Percentiles rank a stretch among this genome's conserved stretches.
Evolutionary conservation across 2,329 filamentous ascomycete species (phyloP).

Genomic region (Penicillium sp.): DNA sequence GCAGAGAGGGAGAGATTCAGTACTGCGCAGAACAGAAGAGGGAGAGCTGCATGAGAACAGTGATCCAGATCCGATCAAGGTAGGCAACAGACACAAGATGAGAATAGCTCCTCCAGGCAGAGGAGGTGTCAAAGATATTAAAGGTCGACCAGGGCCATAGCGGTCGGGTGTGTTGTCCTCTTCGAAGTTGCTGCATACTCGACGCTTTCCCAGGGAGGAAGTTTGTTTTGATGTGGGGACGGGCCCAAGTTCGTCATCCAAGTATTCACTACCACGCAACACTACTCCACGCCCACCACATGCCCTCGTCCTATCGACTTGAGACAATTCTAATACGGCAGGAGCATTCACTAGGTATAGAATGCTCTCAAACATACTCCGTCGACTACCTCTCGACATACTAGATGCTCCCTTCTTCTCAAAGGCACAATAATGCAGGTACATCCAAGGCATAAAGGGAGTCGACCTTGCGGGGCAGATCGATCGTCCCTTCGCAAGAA

Average conservation of each 20-base stretch:
- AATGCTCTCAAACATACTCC: not conserved
- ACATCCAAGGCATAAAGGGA: constrained; percentile 14
- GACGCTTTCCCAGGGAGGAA: constrained; percentile 27
- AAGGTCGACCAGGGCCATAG: not conserved
- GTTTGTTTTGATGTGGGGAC: constrained; percentile 25
- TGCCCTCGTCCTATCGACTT: not conserved
- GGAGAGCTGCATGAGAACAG: constrained; percentile 8
- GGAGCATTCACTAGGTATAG: not conserved
- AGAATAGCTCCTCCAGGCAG: not conserved
- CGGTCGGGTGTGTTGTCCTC: not conserved
- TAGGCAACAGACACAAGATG: not conserved
- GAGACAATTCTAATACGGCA: not conserved
- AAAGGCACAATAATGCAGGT: constrained; percentile 3
- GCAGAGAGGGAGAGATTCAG: constrained; percentile 3
- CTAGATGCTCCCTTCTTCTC: constrained; percentile 1
- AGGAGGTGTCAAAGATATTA: not conserved
- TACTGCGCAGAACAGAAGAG: not conserved
- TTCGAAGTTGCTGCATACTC: constrained; percentile 21
- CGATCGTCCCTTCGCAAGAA: constrained; percentile 5
- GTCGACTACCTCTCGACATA: constrained; percentile 8
- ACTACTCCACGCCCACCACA: not conserved
- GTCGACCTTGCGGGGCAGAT: constrained; percentile 11
- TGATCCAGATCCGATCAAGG: not conserved
- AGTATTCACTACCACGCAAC: constrained; percentile 15
- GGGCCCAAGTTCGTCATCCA: not conserved